Conservation (phyloP, 495 filamentous ascomycete species). For the Talaromyces adpressus region DNA sequence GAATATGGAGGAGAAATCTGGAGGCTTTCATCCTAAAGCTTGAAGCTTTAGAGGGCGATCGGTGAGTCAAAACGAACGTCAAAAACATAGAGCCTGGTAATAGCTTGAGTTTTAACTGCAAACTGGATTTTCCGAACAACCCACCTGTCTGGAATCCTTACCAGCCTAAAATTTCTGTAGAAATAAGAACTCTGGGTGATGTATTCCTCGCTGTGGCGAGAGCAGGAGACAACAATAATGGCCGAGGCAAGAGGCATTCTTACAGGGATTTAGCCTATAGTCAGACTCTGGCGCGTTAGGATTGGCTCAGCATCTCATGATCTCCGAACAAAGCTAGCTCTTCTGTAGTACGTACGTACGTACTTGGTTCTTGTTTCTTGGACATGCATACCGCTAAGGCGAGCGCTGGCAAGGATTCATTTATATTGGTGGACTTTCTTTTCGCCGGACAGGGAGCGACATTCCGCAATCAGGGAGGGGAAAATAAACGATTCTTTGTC, state of each 20-base stretch:
- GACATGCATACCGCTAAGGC: not conserved
- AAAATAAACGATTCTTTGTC: not conserved
- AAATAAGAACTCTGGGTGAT: not conserved
- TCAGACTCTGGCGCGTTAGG: not conserved
- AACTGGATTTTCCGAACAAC: too few relatives aligned
- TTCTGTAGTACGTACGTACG: too few relatives aligned
- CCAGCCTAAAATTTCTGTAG: not conserved
- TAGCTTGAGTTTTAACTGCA: not conserved
- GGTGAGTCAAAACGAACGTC: not conserved
- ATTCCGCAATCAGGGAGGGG: not conserved
- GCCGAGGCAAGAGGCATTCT: not conserved
- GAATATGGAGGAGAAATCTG: not conserved
- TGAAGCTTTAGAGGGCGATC: not conserved
- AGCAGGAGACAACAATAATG: not conserved
- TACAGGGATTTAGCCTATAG: not conserved
- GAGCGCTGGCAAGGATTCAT: not conserved
- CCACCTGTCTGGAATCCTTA: too few relatives aligned
- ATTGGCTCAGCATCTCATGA: not conserved
- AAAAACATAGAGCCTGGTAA: not conserved
- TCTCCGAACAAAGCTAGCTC: not conserved
- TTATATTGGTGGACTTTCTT: not conserved
- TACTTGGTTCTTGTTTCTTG: not conserved
- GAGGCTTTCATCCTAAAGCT: not conserved
- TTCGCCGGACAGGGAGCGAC: not conserved
- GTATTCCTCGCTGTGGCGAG: not conserved